phyloP scores from a whole-genome alignment of 345 rosid genomes.

The Populus ilicifolia region DNA sequence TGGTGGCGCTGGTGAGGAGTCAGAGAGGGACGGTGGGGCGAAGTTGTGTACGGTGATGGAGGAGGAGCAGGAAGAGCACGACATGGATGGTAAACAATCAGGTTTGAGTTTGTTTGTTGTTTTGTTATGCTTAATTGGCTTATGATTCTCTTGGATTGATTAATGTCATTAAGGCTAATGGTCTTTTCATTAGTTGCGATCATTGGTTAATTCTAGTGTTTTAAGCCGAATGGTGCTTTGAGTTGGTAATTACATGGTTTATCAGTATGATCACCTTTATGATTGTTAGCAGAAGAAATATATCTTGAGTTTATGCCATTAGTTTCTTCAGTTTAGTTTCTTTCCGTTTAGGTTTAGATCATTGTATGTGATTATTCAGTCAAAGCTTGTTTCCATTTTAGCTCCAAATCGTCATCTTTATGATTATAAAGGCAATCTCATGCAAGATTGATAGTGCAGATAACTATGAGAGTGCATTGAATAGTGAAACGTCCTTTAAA shows the following conservation, averaged over 20 bases:
- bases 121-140: not conserved
- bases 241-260: too few relatives aligned
- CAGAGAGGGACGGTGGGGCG: not conserved
- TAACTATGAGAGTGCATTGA: not conserved
- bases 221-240: too few relatives aligned
- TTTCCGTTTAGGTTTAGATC: not conserved
- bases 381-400: slow-evolving; percentile 3
- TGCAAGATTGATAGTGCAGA: not conserved
- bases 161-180: not conserved
- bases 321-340: not conserved
- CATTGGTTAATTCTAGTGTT: not conserved
- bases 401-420: not conserved
- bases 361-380: not conserved
- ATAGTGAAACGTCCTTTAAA: not conserved
- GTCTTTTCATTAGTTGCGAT: not conserved
- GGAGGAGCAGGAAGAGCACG: slow-evolving; percentile 52
- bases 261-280: not conserved
- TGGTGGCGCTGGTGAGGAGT: not conserved
- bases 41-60: slow-evolving; percentile 58
- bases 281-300: not conserved
- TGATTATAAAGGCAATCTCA: not conserved
- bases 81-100: slow-evolving; percentile 45
- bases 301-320: not conserved
- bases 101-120: slow-evolving; percentile 25
- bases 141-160: not conserved